phyloP scores from a whole-genome alignment of 345 rosid species.

The Mercurialis annua region DNA sequence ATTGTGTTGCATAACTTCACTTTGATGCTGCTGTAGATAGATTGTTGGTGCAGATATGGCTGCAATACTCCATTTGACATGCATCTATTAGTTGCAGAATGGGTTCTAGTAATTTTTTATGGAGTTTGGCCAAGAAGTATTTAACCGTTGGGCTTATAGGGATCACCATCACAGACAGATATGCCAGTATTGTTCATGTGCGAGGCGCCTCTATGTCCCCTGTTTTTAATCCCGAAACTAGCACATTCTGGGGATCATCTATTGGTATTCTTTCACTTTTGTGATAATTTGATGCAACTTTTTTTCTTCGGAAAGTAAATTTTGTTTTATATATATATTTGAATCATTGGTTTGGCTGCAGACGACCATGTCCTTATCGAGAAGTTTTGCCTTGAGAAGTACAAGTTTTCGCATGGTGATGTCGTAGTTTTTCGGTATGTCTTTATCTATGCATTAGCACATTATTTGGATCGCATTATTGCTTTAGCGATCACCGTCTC shows the following conservation, averaged over 20 bases:
- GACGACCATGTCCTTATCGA: conserved; percentile 82
- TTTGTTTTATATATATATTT: conserved; percentile 11
- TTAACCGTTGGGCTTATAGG: conserved; percentile 58
- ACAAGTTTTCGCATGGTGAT: conserved; percentile 78
- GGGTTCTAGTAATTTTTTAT: conserved; percentile 31
- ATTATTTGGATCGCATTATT: not conserved
- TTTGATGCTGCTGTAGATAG: not conserved
- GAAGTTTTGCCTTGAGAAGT: conserved; percentile 66
- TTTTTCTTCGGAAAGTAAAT: conserved; percentile 7
- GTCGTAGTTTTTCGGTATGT: conserved; percentile 75
- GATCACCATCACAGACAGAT: conserved; percentile 63
- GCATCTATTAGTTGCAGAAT: conserved; percentile 18
- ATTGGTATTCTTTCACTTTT: conserved; percentile 17
- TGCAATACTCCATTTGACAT: conserved; percentile 15
- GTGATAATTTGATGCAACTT: not conserved
- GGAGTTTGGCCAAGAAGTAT: conserved; percentile 50
- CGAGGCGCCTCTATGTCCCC: conserved; percentile 83
- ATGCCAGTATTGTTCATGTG: conserved; percentile 52
- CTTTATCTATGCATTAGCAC: not conserved
- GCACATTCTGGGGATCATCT: conserved; percentile 28
- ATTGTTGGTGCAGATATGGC: conserved; percentile 39
- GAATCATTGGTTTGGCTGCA: conserved; percentile 37
- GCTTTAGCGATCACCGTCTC: not conserved
- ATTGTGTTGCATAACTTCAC: not conserved
- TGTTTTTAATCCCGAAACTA: conserved; percentile 50